Percentiles rank a stretch among this genome's conserved stretches.
Evolutionary conservation across 495 filamentous ascomycete genomes (phyloP).

Genomic region (Cairneyella variabilis): DNA sequence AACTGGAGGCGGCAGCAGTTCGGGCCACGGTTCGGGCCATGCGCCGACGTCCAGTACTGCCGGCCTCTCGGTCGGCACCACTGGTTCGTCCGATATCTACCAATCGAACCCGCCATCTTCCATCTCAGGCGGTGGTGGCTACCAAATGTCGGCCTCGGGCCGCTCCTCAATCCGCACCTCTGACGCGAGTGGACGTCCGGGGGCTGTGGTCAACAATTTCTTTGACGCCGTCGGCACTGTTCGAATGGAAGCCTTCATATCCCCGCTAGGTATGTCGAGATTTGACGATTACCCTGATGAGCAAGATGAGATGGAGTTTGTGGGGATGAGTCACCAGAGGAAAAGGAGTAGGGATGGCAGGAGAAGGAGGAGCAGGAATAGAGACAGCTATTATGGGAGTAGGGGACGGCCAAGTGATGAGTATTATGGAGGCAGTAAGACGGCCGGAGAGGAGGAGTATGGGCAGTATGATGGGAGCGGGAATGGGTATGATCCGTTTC

Average conservation of each 20-base stretch:
- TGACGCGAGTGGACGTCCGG: slow-evolving; percentile 26
- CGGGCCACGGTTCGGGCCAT: slow-evolving; percentile 45
- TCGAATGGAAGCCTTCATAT: slow-evolving; percentile 95
- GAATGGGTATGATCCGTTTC: slow-evolving; percentile 33
- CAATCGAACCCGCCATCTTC: slow-evolving; percentile 30
- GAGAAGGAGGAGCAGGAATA: slow-evolving; percentile 19
- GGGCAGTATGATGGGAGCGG: slow-evolving; percentile 31
- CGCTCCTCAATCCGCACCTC: slow-evolving; percentile 28
- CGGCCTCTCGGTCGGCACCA: slow-evolving; percentile 46
- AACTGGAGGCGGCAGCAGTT: too few relatives aligned
- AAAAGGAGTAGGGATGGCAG: slow-evolving; percentile 21
- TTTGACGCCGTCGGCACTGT: slow-evolving; percentile 83
- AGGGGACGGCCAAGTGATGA: slow-evolving; percentile 26
- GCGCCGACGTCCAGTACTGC: slow-evolving; percentile 47
- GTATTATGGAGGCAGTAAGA: slow-evolving; percentile 30
- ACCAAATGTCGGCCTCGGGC: slow-evolving; percentile 63
- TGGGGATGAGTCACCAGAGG: slow-evolving; percentile 20
- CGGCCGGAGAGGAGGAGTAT: slow-evolving; percentile 33
- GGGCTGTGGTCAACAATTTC: slow-evolving; percentile 48
- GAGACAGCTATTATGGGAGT: slow-evolving; percentile 24
- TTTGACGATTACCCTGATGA: slow-evolving; percentile 25
- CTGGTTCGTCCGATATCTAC: slow-evolving; percentile 58
- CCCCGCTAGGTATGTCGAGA: slow-evolving; percentile 38
- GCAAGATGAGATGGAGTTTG: slow-evolving; percentile 26
- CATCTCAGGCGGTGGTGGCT: slow-evolving; percentile 25